Evolutionary conservation across 2,329 filamentous ascomycete genomes (phyloP).

Genomic region (Fusarium hostae): DNA sequence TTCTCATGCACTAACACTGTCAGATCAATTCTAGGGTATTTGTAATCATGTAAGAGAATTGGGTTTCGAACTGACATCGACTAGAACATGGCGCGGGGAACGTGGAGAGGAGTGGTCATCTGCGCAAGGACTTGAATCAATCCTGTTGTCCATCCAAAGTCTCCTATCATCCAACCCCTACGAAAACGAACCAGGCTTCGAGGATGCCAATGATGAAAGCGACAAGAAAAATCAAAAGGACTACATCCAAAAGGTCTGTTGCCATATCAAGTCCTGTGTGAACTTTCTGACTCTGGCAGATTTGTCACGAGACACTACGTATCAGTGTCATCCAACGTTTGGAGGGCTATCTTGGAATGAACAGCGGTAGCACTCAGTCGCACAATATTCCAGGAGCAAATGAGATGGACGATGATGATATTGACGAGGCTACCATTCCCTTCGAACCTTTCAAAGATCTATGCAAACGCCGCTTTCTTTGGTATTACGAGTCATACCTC

Average conservation of each 20-base stretch:
- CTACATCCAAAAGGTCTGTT: constrained; percentile 80
- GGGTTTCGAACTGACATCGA: constrained; percentile 23
- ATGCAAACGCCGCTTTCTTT: constrained; percentile 90
- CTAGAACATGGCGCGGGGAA: constrained; percentile 93
- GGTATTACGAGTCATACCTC: constrained; percentile 94
- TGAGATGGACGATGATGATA: constrained; percentile 60
- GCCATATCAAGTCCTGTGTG: neutral
- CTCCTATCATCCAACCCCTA: constrained; percentile 94
- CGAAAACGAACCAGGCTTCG: constrained; percentile 95
- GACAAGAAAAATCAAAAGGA: constrained; percentile 80
- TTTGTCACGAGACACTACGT: constrained; percentile 88
- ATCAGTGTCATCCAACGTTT: constrained; percentile 87
- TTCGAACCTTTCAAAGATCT: constrained; percentile 92
- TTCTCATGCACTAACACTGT: constrained; percentile 28
- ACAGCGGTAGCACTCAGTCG: constrained; percentile 58
- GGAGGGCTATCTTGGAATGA: constrained; percentile 79
- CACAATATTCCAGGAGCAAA: constrained; percentile 42
- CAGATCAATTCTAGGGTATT: constrained; percentile 87
- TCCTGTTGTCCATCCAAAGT: constrained; percentile 94
- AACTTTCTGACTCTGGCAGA: constrained; percentile 62
- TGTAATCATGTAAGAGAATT: neutral
- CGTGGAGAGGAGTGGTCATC: constrained; percentile 95
- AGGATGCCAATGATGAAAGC: constrained; percentile 72
- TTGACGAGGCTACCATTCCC: constrained; percentile 64
- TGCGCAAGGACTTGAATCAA: constrained; percentile 93